Conservation (phyloP, 768 basidiomycete species). For the Hygrophorus russula region DNA sequence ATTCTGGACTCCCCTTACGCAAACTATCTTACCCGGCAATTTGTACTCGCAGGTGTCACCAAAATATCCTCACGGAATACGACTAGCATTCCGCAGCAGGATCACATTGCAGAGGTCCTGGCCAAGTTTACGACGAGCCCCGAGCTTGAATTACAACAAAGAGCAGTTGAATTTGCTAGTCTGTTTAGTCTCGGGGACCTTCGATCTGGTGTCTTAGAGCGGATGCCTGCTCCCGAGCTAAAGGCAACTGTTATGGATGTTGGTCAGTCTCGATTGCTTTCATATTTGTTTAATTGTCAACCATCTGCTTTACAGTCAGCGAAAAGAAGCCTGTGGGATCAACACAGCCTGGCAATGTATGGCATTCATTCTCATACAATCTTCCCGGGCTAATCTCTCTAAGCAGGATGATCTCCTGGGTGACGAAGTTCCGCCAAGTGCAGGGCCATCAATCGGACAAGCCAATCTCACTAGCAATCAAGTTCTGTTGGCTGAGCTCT, state of each 20-base stretch:
- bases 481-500: constrained; percentile 88
- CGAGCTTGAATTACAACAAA: constrained; percentile 91
- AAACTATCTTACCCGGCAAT: constrained; percentile 85
- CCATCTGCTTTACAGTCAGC: constrained; percentile 48
- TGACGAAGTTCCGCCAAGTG: constrained; percentile 47
- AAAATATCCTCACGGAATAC: constrained; percentile 81
- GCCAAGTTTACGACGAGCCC: constrained; percentile 78
- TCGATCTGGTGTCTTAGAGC: constrained; percentile 78
- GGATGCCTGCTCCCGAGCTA: constrained; percentile 98
- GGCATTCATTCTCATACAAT: constrained; percentile 9
- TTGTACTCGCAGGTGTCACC: constrained; percentile 79
- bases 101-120: constrained; percentile 68
- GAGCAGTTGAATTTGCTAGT: constrained; percentile 89
- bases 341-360: constrained; percentile 64
- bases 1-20: constrained; percentile 91
- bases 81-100: constrained; percentile 55
- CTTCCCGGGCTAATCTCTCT: background rate
- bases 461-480: constrained; percentile 50
- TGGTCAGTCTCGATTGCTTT: constrained; percentile 35
- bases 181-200: constrained; percentile 72
- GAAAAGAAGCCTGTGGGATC: constrained; percentile 96
- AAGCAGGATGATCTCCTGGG: constrained; percentile 67
- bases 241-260: constrained; percentile 95
- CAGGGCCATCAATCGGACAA: constrained; percentile 25
- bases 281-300: background rate